phyloP scores from a whole-genome alignment of 176 grass and related monocot genomes.

The Cocos nucifera region DNA sequence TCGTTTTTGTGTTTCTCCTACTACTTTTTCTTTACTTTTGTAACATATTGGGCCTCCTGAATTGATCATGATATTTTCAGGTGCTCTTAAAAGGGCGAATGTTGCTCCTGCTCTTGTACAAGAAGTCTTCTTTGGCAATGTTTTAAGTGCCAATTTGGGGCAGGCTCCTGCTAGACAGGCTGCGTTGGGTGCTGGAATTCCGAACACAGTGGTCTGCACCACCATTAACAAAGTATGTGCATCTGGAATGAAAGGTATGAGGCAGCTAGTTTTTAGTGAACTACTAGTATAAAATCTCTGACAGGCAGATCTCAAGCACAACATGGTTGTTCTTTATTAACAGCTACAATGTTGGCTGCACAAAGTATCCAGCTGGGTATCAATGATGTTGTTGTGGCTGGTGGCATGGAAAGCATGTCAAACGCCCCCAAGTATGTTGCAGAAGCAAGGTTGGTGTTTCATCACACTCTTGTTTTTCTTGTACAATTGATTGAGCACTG shows the following conservation, averaged over 20 bases:
- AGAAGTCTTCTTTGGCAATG: slow-evolving; percentile 87
- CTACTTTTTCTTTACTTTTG: not conserved
- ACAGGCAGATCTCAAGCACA: not conserved
- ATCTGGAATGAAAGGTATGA: slow-evolving; percentile 85
- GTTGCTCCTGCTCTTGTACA: slow-evolving; percentile 74
- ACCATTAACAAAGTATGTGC: slow-evolving; percentile 91
- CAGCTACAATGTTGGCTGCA: slow-evolving; percentile 77
- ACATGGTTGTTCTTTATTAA: slow-evolving; percentile 11
- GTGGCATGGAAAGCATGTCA: slow-evolving; percentile 99
- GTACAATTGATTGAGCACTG: no score
- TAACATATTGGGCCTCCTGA: not conserved
- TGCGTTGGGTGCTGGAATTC: slow-evolving; percentile 78
- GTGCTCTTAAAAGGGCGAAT: slow-evolving; percentile 64
- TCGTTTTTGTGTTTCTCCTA: not conserved
- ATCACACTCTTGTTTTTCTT: not conserved
- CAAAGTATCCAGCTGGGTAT: slow-evolving; percentile 78
- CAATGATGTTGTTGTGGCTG: slow-evolving; percentile 84
- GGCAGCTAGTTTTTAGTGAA: not conserved
- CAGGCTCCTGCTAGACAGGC: slow-evolving; percentile 88
- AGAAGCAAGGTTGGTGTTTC: slow-evolving; percentile 60
- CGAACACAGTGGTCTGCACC: slow-evolving; percentile 73
- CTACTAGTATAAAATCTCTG: not conserved
- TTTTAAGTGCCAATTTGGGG: slow-evolving; percentile 92
- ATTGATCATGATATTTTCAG: slow-evolving; percentile 22
- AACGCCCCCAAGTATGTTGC: slow-evolving; percentile 92